These are phyloP conservation scores for Kwoniella europaea DNA, from an alignment of 768 basidiomycete genomes.

Conservation along the genomic window DNA sequence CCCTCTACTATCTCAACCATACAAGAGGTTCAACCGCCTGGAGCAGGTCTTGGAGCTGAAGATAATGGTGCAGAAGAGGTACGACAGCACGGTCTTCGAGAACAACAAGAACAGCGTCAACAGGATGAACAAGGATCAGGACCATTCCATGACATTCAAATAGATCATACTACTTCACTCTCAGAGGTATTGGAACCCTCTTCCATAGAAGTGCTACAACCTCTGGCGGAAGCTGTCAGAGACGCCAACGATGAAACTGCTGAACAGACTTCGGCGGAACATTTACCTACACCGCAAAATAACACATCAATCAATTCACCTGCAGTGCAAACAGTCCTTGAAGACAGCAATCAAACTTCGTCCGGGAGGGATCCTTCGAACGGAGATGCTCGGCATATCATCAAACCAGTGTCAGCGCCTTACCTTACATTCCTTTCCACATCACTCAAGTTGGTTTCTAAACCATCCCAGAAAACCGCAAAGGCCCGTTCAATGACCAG, in stretches of 20 bases:
- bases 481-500: conserved; percentile 86
- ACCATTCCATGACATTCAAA: background rate
- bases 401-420: conserved; percentile 66
- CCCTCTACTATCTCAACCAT: background rate
- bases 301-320: background rate
- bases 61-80: background rate
- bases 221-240: conserved; percentile 18
- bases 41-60: background rate
- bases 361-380: background rate
- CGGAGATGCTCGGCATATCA: background rate
- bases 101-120: background rate
- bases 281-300: background rate
- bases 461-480: conserved; percentile 87
- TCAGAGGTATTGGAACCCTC: conserved; percentile 10
- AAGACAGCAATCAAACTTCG: background rate
- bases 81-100: too few species aligned
- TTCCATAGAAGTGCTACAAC: conserved; percentile 22
- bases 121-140: background rate
- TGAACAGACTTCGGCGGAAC: conserved; percentile 4
- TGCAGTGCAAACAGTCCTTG: background rate
- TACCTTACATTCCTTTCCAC: conserved; percentile 78
- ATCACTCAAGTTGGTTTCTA: conserved; percentile 92
- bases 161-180: conserved; percentile 5
- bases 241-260: background rate
- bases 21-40: too few species aligned